Percentiles rank a stretch among this genome's conserved stretches.
phyloP scores from a whole-genome alignment of 495 filamentous ascomycete species.

The Aspergillus ellipticus region DNA sequence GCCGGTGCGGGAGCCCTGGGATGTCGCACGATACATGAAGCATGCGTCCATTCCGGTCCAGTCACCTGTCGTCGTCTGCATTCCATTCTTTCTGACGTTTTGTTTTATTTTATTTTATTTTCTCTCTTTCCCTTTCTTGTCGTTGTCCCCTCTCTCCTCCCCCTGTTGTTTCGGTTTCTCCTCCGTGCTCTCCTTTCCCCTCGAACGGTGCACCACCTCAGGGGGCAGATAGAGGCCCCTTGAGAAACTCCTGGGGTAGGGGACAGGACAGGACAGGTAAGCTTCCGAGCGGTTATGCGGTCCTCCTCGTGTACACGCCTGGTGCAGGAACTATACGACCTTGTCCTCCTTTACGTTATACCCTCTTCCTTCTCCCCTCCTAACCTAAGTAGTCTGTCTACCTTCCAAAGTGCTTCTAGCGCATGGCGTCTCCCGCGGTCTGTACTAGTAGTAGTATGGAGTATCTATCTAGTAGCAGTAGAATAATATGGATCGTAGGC shows the following conservation, averaged over 20 bases:
- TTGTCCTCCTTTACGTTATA: not conserved
- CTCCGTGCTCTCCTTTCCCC: not conserved
- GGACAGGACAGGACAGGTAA: not conserved
- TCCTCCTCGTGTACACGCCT: not conserved
- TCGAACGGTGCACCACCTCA: not conserved
- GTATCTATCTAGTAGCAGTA: too few species aligned
- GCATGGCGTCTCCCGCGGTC: not conserved
- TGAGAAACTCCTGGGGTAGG: conserved; percentile 2
- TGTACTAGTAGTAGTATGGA: not conserved
- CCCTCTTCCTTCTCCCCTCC: not conserved
- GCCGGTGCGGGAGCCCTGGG: not conserved
- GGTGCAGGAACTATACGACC: not conserved
- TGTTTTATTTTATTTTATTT: not conserved
- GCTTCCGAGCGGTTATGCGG: conserved; percentile 2
- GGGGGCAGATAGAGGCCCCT: conserved; percentile 4
- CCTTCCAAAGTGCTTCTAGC: not conserved
- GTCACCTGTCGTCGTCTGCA: not conserved
- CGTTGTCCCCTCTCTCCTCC: not conserved
- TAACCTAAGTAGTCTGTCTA: too few species aligned
- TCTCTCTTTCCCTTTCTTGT: not conserved
- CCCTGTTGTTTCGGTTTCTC: not conserved
- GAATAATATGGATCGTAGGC: too few species aligned
- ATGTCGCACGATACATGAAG: conserved; percentile 1
- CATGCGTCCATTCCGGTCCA: not conserved
- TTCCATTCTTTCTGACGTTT: not conserved